Percentiles rank a stretch among this genome's conserved stretches.
phyloP scores from a whole-genome alignment of 108 stramenopile species.

The Discostella stelligeroides region DNA sequence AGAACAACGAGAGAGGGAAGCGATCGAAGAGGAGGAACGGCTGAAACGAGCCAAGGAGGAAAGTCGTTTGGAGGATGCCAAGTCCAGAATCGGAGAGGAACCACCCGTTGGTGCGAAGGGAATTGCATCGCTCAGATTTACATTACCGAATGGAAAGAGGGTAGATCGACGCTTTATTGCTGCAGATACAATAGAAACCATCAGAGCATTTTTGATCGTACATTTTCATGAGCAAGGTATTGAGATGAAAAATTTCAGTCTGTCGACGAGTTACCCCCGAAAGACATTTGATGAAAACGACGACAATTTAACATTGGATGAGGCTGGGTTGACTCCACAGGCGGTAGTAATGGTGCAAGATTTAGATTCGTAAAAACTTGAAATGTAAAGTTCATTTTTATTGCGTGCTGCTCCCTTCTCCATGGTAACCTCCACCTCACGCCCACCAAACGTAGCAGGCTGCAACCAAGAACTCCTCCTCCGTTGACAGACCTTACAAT shows the following conservation, averaged over 20 bases:
- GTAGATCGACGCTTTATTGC: constrained; percentile 73
- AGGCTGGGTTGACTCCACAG: constrained; percentile 74
- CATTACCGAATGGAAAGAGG: constrained; percentile 75
- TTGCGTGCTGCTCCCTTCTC: no score
- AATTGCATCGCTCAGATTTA: constrained; percentile 66
- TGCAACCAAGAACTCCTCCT: no score
- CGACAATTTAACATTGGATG: constrained; percentile 59
- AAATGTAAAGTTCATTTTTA: background rate
- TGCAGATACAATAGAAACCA: constrained; percentile 60
- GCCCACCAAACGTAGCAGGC: no score
- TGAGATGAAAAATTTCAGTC: constrained; percentile 59
- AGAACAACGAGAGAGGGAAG: constrained; percentile 56
- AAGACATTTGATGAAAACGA: constrained; percentile 58
- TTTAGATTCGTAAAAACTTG: constrained; percentile 78
- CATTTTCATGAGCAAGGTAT: constrained; percentile 69
- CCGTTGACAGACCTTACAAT: no score
- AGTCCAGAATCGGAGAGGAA: constrained; percentile 22
- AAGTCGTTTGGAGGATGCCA: constrained; percentile 53
- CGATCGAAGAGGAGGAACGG: constrained; percentile 43
- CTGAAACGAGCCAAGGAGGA: constrained; percentile 40
- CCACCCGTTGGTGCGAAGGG: constrained; percentile 39
- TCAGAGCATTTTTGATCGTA: constrained; percentile 72
- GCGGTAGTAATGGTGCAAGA: constrained; percentile 90
- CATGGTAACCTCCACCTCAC: no score
- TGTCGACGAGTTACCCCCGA: constrained; percentile 81